Conservation (phyloP, 2,329 filamentous ascomycete species). For the Trichoderma endophyticum region DNA sequence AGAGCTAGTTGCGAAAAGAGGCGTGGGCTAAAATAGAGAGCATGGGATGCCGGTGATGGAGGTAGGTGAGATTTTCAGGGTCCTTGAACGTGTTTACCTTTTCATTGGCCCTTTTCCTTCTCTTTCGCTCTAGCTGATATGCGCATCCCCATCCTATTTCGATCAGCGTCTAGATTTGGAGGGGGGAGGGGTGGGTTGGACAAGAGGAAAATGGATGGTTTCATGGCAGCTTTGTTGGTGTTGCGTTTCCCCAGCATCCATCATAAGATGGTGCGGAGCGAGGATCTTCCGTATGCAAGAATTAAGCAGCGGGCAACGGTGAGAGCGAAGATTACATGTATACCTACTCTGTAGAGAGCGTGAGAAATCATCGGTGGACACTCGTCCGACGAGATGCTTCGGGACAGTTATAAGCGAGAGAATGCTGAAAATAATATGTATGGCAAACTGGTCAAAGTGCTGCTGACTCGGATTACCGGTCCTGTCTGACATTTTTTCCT, state of each 20-base stretch:
- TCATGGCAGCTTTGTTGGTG: not conserved
- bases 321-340: not conserved
- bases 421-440: not conserved
- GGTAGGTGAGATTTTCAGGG: slow-evolving; percentile 15
- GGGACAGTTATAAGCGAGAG: not conserved
- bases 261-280: not conserved
- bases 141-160: not conserved
- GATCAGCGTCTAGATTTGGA: not conserved
- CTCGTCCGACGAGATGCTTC: not conserved
- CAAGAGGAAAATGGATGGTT: not conserved
- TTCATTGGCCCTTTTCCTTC: not conserved
- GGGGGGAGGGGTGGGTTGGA: not conserved
- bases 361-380: not conserved
- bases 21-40: not conserved
- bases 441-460: not conserved
- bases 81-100: not conserved
- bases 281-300: not conserved
- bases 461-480: not conserved
- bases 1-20: not conserved
- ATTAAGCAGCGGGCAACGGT: not conserved
- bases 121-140: not conserved
- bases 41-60: not conserved
- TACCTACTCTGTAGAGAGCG: not conserved
- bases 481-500: not conserved
- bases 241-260: not conserved